Base-by-base conservation (phyloP, 306 rosid species). In the Astragalus glycyphyllos region DNA sequence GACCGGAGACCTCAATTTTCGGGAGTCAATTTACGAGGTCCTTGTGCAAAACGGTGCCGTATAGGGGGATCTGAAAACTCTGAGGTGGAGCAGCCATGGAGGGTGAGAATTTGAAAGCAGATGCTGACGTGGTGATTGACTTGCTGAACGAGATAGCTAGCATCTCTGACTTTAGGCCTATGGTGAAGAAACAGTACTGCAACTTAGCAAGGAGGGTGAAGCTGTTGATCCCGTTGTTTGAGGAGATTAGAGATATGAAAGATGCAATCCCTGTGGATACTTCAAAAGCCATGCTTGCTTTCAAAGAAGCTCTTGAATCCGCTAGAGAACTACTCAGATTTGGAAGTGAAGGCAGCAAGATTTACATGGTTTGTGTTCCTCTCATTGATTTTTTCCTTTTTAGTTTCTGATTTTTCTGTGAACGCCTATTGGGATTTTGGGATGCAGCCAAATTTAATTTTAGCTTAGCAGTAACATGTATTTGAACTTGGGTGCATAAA, bases 181-280 rank as follows among this genome's bases (percentile, higher is more conserved):
- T 85, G 71, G 90, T 95, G 38, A 95, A 95, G 92, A 95, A 87
- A 73, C 96, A 91, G 74, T 95, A 86, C 66, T 89, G 96, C 32
- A 95, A 95, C 86, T 69, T 95, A 74, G 89, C 96, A 2, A 75
- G 99, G 74, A 80, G 99, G 81, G 23, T 95, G 82, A 95, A 95
- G 84, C 91, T 95, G 7, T 67, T 95, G 72, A 89, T 77, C 5
- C 99, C 99, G 57, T 80, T 95, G 92, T 91, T 95, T 50, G 96
- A 95, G 73, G 99, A 91, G 84, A 89, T 94, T 78, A 75, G 92
- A 68, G 97, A 95, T 60, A 73, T 76, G 76, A 85, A 83, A 42
- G 82, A 80, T 15, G 81, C 40, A 11, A 37, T 89, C 2, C 78
- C 96, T 6, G 65, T 68, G 26, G 74, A 83, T 7, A 82, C 89